phyloP scores from a whole-genome alignment of 2,329 filamentous ascomycete genomes.

The Colletotrichum sp. region DNA sequence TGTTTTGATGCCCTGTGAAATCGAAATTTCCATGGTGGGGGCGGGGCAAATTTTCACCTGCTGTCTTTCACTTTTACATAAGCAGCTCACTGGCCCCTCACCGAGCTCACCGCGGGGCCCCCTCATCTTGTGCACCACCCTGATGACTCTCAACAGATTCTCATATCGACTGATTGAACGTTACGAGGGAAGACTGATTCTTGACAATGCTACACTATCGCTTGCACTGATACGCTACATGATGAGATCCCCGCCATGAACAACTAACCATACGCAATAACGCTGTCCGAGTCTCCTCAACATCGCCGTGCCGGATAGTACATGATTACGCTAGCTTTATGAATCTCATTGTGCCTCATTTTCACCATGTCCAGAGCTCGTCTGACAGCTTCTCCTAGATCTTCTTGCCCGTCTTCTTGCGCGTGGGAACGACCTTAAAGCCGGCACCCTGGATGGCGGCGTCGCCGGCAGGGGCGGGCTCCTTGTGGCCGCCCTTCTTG shows the following conservation, averaged over 20 bases:
- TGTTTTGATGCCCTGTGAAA: constrained; percentile 12
- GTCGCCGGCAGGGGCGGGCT: constrained; percentile 45
- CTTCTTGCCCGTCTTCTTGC: constrained; percentile 89
- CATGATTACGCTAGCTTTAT: background rate
- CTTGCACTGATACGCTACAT: constrained; percentile 1
- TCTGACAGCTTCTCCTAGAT: constrained; percentile 34
- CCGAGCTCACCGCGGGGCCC: background rate
- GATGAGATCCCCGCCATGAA: background rate
- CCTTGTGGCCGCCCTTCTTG: constrained; percentile 77
- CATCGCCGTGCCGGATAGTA: background rate
- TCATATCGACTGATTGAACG: background rate
- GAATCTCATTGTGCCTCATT: background rate
- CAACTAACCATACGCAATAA: background rate
- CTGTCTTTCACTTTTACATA: constrained; percentile 19
- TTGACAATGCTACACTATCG: constrained; percentile 4
- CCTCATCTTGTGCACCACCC: too few species aligned
- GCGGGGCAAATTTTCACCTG: constrained; percentile 23
- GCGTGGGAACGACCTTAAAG: constrained; percentile 90
- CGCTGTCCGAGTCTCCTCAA: background rate
- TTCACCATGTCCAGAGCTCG: background rate
- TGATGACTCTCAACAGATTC: background rate
- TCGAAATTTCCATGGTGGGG: constrained; percentile 25
- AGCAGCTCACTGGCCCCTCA: constrained; percentile 5
- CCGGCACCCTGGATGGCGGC: constrained; percentile 56
- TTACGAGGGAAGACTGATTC: background rate